Percentiles rank a stretch among this genome's conserved stretches.
phyloP scores from a whole-genome alignment of 1,139 yeast genomes.

The Waltiozyma sp. region DNA sequence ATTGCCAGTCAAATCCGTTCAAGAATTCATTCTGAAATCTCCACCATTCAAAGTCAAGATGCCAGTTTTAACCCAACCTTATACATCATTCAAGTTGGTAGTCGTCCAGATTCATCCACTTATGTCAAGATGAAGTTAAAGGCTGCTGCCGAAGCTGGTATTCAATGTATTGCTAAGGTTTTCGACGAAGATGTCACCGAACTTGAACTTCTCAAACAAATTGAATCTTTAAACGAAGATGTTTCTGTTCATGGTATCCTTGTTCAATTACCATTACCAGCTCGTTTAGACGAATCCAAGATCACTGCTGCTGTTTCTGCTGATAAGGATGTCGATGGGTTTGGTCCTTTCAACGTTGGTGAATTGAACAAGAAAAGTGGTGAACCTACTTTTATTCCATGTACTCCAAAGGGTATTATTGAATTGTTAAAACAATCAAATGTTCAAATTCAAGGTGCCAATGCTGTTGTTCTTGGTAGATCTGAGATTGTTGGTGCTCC shows the following conservation, averaged over 20 bases:
- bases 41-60: conserved; percentile 39
- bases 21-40: conserved; percentile 40
- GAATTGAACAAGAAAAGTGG: conserved; percentile 69
- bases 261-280: conserved; percentile 66
- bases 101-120: conserved; percentile 66
- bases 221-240: conserved; percentile 49
- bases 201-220: conserved; percentile 41
- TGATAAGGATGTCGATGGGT: conserved; percentile 73
- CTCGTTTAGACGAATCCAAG: conserved; percentile 54
- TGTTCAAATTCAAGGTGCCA: conserved; percentile 47
- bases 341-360: conserved; percentile 65
- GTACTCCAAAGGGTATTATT: conserved; percentile 73
- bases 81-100: conserved; percentile 66
- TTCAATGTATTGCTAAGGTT: conserved; percentile 45
- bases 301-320: conserved; percentile 59
- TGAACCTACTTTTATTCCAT: conserved; percentile 59
- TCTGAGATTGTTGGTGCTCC: conserved; percentile 82
- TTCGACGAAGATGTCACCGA: conserved; percentile 47
- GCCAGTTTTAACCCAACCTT: conserved; percentile 52
- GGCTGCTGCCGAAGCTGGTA: conserved; percentile 61
- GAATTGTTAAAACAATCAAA: conserved; percentile 57
- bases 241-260: conserved; percentile 57
- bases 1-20: conserved; percentile 48
- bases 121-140: conserved; percentile 67
- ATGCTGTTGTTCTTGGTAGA: conserved; percentile 71